Percentiles rank a stretch among this genome's conserved stretches.
Conservation (phyloP, 2,329 filamentous ascomycete genomes). For the Beauveria varroae region DNA sequence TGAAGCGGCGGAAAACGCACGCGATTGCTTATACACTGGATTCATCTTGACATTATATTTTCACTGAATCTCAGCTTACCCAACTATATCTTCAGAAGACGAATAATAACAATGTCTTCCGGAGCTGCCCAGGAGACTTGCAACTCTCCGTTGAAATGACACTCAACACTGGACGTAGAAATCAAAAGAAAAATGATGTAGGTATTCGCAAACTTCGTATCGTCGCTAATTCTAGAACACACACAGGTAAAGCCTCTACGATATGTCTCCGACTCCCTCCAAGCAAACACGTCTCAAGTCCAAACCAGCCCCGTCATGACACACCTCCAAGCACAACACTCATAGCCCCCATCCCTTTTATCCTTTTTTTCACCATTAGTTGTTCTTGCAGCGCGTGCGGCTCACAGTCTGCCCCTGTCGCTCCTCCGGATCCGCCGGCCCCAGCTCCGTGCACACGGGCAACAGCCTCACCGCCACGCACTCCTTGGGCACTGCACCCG, state of each 20-base stretch:
- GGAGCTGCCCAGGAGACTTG: too few species aligned
- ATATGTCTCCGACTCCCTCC: background rate
- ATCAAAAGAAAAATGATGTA: too few species aligned
- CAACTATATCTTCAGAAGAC: too few species aligned
- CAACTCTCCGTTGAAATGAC: too few species aligned
- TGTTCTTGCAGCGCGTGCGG: background rate
- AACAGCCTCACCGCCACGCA: slow-evolving; percentile 1
- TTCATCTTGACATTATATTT: too few species aligned
- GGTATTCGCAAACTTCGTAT: too few species aligned
- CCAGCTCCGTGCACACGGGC: background rate
- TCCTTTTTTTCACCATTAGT: background rate
- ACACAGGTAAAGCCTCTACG: too few species aligned
- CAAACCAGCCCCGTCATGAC: background rate
- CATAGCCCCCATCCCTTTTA: too few species aligned
- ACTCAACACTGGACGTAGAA: too few species aligned
- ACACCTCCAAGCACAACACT: background rate
- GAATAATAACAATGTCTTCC: too few species aligned
- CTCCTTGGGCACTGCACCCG: background rate
- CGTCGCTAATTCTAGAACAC: too few species aligned
- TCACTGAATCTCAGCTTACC: too few species aligned
- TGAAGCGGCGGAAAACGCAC: background rate
- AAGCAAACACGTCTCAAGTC: background rate
- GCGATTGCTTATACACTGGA: background rate
- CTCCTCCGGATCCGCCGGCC: background rate
- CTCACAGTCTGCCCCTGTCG: background rate